Percentiles rank a stretch among this genome's conserved stretches.
Conservation (phyloP, 225 moss, liverwort and hornwort genomes). For the Bryum argenteum region DNA sequence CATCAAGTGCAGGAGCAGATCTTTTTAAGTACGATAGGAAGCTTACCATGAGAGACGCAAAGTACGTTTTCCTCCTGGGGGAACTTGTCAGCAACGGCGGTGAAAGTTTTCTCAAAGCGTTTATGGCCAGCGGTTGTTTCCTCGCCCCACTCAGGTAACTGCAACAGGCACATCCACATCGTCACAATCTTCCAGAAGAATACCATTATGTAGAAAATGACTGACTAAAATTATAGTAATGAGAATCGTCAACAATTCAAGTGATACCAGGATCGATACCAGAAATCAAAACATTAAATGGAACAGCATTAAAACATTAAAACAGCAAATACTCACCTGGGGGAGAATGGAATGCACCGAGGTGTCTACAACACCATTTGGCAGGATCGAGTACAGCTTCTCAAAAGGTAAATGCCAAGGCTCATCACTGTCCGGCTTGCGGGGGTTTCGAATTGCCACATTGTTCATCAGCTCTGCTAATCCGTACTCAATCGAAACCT, state of each 20-base stretch:
- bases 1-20: not conserved
- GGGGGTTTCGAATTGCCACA: slow-evolving; percentile 51
- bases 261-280: not conserved
- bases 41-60: slow-evolving; percentile 58
- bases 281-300: not conserved
- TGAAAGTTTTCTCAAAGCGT: slow-evolving; percentile 41
- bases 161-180: slow-evolving; percentile 8
- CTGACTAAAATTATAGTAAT: too few species aligned
- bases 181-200: not conserved
- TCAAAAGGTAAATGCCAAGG: slow-evolving; percentile 52
- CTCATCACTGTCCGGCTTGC: slow-evolving; percentile 31
- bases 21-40: not conserved
- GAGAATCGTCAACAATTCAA: too few species aligned
- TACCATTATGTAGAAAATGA: not conserved
- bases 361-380: slow-evolving; percentile 41
- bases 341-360: slow-evolving; percentile 39
- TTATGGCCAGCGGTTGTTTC: slow-evolving; percentile 26
- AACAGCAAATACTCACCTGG: slow-evolving; percentile 20
- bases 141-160: slow-evolving; percentile 62
- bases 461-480: slow-evolving; percentile 63
- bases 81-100: slow-evolving; percentile 51
- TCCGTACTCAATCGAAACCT: slow-evolving; percentile 57
- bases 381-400: slow-evolving; percentile 41
- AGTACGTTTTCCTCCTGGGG: slow-evolving; percentile 39
- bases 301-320: too few species aligned